Conservation (phyloP, 2,329 filamentous ascomycete species). For the Mycosphaerella sp. region DNA sequence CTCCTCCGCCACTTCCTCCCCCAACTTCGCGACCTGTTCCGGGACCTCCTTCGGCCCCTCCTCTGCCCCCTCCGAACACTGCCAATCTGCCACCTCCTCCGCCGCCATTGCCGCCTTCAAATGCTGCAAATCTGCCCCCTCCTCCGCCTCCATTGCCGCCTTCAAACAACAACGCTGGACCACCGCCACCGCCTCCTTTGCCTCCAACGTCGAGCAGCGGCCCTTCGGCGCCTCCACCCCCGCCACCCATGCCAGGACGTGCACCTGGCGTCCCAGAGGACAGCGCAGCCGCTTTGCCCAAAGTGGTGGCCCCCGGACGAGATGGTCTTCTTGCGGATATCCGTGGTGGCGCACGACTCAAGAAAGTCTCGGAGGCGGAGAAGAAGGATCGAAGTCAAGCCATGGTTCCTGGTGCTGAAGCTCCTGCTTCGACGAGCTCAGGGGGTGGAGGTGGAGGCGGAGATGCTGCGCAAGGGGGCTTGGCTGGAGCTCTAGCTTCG, state of each 20-base stretch:
- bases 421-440: conserved; percentile 51
- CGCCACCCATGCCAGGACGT: conserved; percentile 34
- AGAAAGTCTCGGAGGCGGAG: conserved; percentile 65
- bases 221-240: conserved; percentile 39
- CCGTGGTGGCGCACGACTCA: conserved; percentile 57
- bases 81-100: conserved; percentile 20
- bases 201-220: conserved; percentile 28
- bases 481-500: conserved; percentile 60
- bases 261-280: conserved; percentile 44
- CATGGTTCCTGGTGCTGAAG: conserved; percentile 52
- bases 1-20: conserved; percentile 33
- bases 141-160: conserved; percentile 13
- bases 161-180: conserved; percentile 29
- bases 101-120: conserved; percentile 13
- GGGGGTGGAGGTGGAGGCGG: conserved; percentile 46
- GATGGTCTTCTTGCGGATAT: conserved; percentile 65
- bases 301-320: conserved; percentile 37
- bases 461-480: conserved; percentile 41
- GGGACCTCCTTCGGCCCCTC: conserved; percentile 39
- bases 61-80: conserved; percentile 37
- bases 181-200: conserved; percentile 38
- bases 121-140: conserved; percentile 9
- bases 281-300: conserved; percentile 21
- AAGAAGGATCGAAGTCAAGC: conserved; percentile 67
- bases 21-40: conserved; percentile 28